phyloP scores from a whole-genome alignment of 805 yeast genomes.

The Jamesozyma spencerorum region DNA sequence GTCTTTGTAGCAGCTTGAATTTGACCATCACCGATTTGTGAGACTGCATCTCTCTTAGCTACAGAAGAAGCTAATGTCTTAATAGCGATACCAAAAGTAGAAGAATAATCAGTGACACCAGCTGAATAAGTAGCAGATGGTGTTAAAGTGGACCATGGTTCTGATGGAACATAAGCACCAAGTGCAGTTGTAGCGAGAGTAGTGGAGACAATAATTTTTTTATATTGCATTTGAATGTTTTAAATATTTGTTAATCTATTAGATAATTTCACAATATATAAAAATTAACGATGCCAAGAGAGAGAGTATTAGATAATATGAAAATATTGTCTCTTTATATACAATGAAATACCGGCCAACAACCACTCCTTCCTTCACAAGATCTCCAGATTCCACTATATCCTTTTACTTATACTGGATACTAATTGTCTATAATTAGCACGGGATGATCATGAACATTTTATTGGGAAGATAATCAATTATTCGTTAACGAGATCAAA shows the following conservation, averaged over 20 bases:
- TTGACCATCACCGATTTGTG: slow-evolving; percentile 40
- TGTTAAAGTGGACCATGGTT: slow-evolving; percentile 36
- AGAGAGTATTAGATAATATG: too few relatives aligned
- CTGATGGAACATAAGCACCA: slow-evolving; percentile 21
- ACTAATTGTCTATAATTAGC: too few relatives aligned
- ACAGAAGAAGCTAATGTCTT: slow-evolving; percentile 32
- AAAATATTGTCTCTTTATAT: too few relatives aligned
- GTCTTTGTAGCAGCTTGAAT: slow-evolving; percentile 29
- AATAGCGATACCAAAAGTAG: slow-evolving; percentile 37
- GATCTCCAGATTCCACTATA: too few relatives aligned
- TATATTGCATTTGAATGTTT: slow-evolving; percentile 12
- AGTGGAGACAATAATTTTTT: slow-evolving; percentile 20
- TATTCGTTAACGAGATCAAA: too few relatives aligned
- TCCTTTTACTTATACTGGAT: too few relatives aligned
- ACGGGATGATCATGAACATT: too few relatives aligned
- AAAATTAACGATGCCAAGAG: too few relatives aligned
- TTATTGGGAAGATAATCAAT: neutral
- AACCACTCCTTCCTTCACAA: too few relatives aligned
- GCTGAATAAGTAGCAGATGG: slow-evolving; percentile 31
- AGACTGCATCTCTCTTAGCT: slow-evolving; percentile 32
- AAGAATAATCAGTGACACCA: slow-evolving; percentile 30
- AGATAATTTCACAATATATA: too few relatives aligned
- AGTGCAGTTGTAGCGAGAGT: slow-evolving; percentile 21
- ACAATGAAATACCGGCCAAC: too few relatives aligned
- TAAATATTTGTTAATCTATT: too few relatives aligned